Conservation (phyloP, 1,284 basidiomycete species). For the Bondarzewia mesenterica region DNA sequence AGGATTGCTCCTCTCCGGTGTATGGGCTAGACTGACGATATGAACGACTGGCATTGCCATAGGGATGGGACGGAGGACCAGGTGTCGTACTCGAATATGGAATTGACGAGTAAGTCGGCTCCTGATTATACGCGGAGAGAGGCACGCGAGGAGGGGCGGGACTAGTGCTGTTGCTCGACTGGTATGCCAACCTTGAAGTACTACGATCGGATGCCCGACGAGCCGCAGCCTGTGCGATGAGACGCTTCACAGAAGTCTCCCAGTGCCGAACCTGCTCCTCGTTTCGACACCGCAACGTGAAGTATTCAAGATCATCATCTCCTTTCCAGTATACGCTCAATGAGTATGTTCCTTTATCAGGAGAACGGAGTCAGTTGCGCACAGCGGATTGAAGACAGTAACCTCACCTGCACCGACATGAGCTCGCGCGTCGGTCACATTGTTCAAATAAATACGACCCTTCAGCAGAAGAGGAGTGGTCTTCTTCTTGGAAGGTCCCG, state of each 20-base stretch:
- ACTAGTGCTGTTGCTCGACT: constrained; percentile 37
- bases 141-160: constrained; percentile 23
- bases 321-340: constrained; percentile 92
- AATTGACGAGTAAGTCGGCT: constrained; percentile 12
- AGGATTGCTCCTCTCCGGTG: constrained; percentile 31
- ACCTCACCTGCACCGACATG: constrained; percentile 54
- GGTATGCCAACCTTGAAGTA: constrained; percentile 29
- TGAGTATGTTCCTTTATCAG: constrained; percentile 39
- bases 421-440: constrained; percentile 76
- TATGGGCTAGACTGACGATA: constrained; percentile 22
- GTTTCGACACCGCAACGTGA: constrained; percentile 87
- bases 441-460: constrained; percentile 95
- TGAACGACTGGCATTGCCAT: constrained; percentile 26
- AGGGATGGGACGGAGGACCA: constrained; percentile 25
- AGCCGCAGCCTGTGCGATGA: constrained; percentile 68
- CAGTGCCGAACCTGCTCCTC: constrained; percentile 93
- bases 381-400: constrained; percentile 1
- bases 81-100: constrained; percentile 2
- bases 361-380: not conserved
- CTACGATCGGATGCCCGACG: constrained; percentile 56
- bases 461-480: constrained; percentile 85
- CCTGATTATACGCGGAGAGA: constrained; percentile 14
- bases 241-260: constrained; percentile 82
- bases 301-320: constrained; percentile 88
- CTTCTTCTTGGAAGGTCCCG: constrained; percentile 57